phyloP scores from a whole-genome alignment of 2,329 filamentous ascomycete species.

The Domatiomyces globalis region DNA sequence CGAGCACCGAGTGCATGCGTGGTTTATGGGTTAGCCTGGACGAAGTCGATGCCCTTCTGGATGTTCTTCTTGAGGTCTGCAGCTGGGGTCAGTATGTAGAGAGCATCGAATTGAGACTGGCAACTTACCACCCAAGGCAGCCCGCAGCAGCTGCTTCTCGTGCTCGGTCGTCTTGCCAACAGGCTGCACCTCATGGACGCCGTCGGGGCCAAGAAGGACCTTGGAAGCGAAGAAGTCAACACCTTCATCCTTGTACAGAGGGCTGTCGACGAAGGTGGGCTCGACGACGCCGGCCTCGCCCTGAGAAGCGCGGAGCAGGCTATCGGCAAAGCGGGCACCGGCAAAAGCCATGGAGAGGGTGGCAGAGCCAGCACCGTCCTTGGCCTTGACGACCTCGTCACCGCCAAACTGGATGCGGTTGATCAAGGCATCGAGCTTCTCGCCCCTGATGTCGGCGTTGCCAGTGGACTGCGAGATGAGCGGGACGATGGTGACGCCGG shows the following conservation, averaged over 20 bases:
- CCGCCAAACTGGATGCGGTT: slow-evolving; percentile 96
- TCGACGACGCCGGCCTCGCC: slow-evolving; percentile 92
- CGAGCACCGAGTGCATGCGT: not conserved
- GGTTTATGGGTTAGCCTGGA: slow-evolving; percentile 41
- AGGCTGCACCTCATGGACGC: slow-evolving; percentile 84
- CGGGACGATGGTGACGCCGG: slow-evolving; percentile 93
- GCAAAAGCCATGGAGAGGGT: slow-evolving; percentile 99
- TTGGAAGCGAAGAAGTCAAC: slow-evolving; percentile 92
- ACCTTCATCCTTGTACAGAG: slow-evolving; percentile 96
- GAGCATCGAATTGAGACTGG: not conserved
- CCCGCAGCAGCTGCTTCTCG: slow-evolving; percentile 84
- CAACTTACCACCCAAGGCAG: slow-evolving; percentile 48
- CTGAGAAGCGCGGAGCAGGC: slow-evolving; percentile 77
- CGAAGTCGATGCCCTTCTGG: slow-evolving; percentile 66
- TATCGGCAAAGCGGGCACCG: slow-evolving; percentile 73
- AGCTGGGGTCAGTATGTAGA: not conserved
- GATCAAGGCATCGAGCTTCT: slow-evolving; percentile 62
- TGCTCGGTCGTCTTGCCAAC: slow-evolving; percentile 69
- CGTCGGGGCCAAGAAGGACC: slow-evolving; percentile 91
- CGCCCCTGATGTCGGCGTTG: slow-evolving; percentile 68
- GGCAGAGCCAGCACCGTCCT: slow-evolving; percentile 92
- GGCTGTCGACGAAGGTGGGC: slow-evolving; percentile 93
- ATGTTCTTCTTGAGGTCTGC: slow-evolving; percentile 57
- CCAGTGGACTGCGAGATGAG: slow-evolving; percentile 78
- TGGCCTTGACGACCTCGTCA: slow-evolving; percentile 98